These are phyloP conservation scores for Aspergillus cristatus DNA, from an alignment of 495 filamentous ascomycete species.

Conservation along the genomic window DNA sequence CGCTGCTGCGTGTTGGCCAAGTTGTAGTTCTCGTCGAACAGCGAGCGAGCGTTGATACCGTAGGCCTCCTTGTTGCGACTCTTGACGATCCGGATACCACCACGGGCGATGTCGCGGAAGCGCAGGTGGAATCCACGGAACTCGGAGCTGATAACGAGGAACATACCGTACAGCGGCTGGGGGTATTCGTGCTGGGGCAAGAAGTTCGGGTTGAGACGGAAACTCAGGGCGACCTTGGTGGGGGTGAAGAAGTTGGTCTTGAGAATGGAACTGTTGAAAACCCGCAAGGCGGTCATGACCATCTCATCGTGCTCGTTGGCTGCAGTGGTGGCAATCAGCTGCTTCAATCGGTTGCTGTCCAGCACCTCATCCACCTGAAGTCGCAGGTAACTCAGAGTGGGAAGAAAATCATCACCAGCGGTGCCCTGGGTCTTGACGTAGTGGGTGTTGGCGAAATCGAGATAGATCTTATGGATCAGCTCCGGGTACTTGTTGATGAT, in stretches of 20 bases:
- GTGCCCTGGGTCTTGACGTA: slow-evolving; percentile 72
- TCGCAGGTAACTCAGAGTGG: slow-evolving; percentile 69
- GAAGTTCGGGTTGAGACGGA: slow-evolving; percentile 84
- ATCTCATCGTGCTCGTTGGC: slow-evolving; percentile 94
- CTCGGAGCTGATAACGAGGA: slow-evolving; percentile 92
- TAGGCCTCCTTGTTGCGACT: slow-evolving; percentile 92
- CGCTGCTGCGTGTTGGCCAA: slow-evolving; percentile 97
- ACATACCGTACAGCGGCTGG: slow-evolving; percentile 93
- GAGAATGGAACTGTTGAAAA: slow-evolving; percentile 82
- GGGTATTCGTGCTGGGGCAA: slow-evolving; percentile 88
- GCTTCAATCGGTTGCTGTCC: slow-evolving; percentile 67
- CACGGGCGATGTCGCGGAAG: slow-evolving; percentile 94
- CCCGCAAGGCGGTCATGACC: slow-evolving; percentile 94
- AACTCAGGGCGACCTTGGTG: slow-evolving; percentile 95
- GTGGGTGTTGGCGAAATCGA: slow-evolving; percentile 85
- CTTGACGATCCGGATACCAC: slow-evolving; percentile 97
- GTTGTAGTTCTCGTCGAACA: slow-evolving; percentile 98
- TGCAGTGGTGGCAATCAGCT: slow-evolving; percentile 70
- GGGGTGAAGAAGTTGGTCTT: slow-evolving; percentile 99
- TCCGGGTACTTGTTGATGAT: slow-evolving; percentile 90
- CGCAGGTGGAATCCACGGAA: slow-evolving; percentile 95
- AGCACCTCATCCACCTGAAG: slow-evolving; percentile 66
- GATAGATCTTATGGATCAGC: slow-evolving; percentile 78
- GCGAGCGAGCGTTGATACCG: slow-evolving; percentile 85
- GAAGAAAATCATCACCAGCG: slow-evolving; percentile 64